Conservation (phyloP, 192 early-diverging fungal genomes). For the Funneliformis mosseae region DNA sequence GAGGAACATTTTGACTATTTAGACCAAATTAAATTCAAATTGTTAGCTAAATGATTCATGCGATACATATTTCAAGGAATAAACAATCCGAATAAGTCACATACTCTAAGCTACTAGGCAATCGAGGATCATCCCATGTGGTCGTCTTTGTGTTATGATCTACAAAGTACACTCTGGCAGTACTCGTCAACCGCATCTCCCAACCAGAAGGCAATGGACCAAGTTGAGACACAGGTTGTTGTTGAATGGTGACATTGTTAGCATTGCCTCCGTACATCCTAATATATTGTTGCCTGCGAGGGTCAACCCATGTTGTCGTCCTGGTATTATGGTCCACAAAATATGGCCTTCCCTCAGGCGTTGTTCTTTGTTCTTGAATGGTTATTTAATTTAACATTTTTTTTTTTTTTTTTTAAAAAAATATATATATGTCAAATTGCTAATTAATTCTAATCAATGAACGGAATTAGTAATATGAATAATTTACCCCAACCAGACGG, state of each 20-base stretch:
- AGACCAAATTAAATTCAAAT: neutral
- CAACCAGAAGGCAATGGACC: conserved; percentile 95
- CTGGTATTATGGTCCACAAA: conserved; percentile 91
- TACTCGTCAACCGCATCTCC: conserved; percentile 97
- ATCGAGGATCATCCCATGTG: conserved; percentile 95
- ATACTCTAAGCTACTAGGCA: conserved; percentile 76
- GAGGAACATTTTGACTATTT: conserved; percentile 81
- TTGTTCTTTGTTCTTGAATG: conserved; percentile 66
- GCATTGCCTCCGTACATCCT: conserved; percentile 54
- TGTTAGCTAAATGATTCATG: neutral
- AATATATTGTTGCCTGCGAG: conserved; percentile 68
- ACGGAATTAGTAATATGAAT: neutral
- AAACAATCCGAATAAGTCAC: neutral
- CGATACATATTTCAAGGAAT: neutral
- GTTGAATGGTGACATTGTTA: conserved; percentile 64
- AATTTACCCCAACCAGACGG: conserved; percentile 75
- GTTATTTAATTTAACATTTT: too few relatives aligned
- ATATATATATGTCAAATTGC: neutral
- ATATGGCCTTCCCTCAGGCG: conserved; percentile 81
- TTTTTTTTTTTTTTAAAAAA: neutral
- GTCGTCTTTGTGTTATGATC: conserved; percentile 98
- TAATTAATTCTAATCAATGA: too few relatives aligned
- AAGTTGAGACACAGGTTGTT: conserved; percentile 72
- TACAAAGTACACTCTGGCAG: conserved; percentile 95
- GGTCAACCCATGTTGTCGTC: conserved; percentile 92